phyloP scores from a whole-genome alignment of 768 basidiomycete species.

The Suillus occidentalis region DNA sequence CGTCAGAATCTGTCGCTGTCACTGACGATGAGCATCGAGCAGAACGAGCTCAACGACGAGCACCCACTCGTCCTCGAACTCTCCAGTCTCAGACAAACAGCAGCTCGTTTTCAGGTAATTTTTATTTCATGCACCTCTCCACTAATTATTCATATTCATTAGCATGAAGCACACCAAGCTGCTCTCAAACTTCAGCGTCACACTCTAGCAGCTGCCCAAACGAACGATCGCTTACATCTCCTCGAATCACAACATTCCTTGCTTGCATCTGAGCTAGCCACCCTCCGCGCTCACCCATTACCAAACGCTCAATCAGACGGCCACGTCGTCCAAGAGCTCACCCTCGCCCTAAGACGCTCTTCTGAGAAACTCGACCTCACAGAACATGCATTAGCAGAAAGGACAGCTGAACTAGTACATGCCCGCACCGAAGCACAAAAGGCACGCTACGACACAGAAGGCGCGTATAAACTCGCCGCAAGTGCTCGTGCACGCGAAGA shows the following conservation, averaged over 20 bases:
- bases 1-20: background rate
- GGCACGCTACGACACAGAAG: constrained; percentile 44
- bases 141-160: background rate
- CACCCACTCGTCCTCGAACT: constrained; percentile 51
- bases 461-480: constrained; percentile 56
- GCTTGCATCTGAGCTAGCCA: constrained; percentile 52
- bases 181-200: constrained; percentile 67
- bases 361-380: constrained; percentile 67
- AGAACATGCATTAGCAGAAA: constrained; percentile 52
- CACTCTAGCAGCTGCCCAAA: constrained; percentile 40
- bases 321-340: constrained; percentile 47
- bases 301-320: constrained; percentile 33
- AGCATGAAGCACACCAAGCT: constrained; percentile 73
- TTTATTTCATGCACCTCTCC: background rate
- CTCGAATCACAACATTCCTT: constrained; percentile 62
- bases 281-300: constrained; percentile 56
- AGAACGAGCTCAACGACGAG: constrained; percentile 27
- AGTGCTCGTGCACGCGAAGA: constrained; percentile 56
- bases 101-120: constrained; percentile 51
- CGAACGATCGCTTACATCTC: constrained; percentile 44
- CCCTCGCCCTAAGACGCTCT: constrained; percentile 65
- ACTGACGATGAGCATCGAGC: background rate
- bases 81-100: constrained; percentile 43
- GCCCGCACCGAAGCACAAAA: constrained; percentile 44
- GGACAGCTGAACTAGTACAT: constrained; percentile 47